Evolutionary conservation across 2,329 filamentous ascomycete genomes (phyloP).

Genomic region (Basipetospora chlamydospora): DNA sequence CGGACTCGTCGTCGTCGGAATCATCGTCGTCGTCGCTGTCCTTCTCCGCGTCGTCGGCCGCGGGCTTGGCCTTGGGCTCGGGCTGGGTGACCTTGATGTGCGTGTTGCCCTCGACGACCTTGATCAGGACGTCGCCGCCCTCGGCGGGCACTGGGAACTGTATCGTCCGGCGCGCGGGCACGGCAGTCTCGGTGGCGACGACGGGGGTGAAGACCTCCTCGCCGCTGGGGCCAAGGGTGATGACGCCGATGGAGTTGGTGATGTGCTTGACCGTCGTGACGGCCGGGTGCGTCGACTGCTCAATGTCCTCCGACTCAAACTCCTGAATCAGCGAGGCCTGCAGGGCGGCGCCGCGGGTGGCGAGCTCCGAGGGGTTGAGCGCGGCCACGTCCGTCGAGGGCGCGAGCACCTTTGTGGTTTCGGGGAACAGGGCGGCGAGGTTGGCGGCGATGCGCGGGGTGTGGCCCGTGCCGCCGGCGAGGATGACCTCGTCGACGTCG

Average conservation of each 20-base stretch:
- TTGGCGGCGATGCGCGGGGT: conserved; percentile 84
- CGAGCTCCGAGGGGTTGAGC: conserved; percentile 86
- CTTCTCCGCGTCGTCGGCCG: conserved; percentile 46
- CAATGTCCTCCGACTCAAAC: conserved; percentile 85
- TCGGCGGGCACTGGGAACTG: conserved; percentile 63
- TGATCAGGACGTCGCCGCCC: conserved; percentile 78
- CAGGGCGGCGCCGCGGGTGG: conserved; percentile 80
- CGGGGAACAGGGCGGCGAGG: conserved; percentile 65
- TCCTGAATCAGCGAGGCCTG: conserved; percentile 90
- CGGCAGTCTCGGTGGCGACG: conserved; percentile 73
- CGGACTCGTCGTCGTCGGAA: conserved; percentile 45
- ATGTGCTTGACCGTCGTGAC: conserved; percentile 91
- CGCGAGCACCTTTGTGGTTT: conserved; percentile 62
- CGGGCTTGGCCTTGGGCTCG: conserved; percentile 61
- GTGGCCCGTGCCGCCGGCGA: conserved; percentile 83
- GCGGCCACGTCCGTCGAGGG: conserved; percentile 64
- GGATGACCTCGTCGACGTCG: conserved; percentile 87
- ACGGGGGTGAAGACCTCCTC: conserved; percentile 66
- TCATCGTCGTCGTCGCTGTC: conserved; percentile 53
- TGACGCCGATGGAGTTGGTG: conserved; percentile 73
- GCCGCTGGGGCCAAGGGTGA: conserved; percentile 45
- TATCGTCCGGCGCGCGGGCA: conserved; percentile 73
- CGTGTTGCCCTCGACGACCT: conserved; percentile 73
- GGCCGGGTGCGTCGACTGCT: conserved; percentile 88
- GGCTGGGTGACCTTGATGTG: conserved; percentile 91